Base-by-base conservation (phyloP, 495 filamentous ascomycete species). In the Delitschia confertaspora region DNA sequence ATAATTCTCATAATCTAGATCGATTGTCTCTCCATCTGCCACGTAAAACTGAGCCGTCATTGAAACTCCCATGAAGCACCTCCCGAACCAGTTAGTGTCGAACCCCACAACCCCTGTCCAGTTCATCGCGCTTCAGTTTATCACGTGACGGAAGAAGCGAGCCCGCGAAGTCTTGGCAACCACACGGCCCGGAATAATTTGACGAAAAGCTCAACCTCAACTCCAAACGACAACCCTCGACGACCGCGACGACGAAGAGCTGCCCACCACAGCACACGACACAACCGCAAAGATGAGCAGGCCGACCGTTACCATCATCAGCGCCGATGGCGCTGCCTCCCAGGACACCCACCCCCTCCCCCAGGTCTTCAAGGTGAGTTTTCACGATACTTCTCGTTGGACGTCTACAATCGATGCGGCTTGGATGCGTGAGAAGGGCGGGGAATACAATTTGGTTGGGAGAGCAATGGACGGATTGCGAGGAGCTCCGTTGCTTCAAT, bases 301-400 rank as follows among this genome's bases (percentile, higher is more conserved):
- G 71, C 91, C 89, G 58, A 94, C 88, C 61, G 88, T 95, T 69
- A 84, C 85, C 64, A 86, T 98, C 70, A 76, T 93, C 73, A 74
- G 76, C 65, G 85, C 83, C 66, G 87, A 93, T 79, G 93, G 91
- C 71, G 75, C 80, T 68, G 71, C 89, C 71, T 82, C 79, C 72
- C 82, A 83, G 64, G 75, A 78, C 61, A 88, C 87, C 60, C 75
- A 83, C 68, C 79, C 89, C 62, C 81, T 98, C 51, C 91, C 91
- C 58, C 74, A 83, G 64, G 91, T 98, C 69, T 98, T 98, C 82
- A 74, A 75, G 66, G 74, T 85, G n/a, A 42, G 51, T 48, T 11
- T 5, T n/a, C n/a, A n/a, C n/a, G n/a, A n/a, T n/a, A n/a, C n/a
- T n/a, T n/a, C n/a, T n/a, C n/a, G n/a, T n/a, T n/a, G n/a, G n/a